Percentiles rank a stretch among this genome's conserved stretches.
Evolutionary conservation across 768 basidiomycete genomes (phyloP).

Genomic region (Tremella yokohamensis): DNA sequence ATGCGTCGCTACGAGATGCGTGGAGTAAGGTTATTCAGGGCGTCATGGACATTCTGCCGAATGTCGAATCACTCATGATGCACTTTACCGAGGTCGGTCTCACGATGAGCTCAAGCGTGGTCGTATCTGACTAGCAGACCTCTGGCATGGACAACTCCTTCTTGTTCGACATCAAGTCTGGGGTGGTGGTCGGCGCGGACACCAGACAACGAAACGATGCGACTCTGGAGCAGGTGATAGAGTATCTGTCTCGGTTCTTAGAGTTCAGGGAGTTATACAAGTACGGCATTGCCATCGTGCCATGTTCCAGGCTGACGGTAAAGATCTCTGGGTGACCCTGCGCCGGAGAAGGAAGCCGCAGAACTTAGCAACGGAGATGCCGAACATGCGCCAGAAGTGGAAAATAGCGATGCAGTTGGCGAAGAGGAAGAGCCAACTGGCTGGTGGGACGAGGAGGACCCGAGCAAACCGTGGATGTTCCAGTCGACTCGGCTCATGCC

Average conservation of each 20-base stretch:
- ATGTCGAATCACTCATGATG: conserved; percentile 81
- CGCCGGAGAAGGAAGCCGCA: background rate
- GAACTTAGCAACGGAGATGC: background rate
- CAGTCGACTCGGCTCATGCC: conserved; percentile 39
- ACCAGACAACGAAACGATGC: conserved; percentile 56
- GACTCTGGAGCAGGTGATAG: conserved; percentile 82
- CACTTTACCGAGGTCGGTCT: conserved; percentile 48
- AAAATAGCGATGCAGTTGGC: conserved; percentile 5
- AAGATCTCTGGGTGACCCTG: background rate
- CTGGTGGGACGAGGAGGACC: conserved; percentile 47
- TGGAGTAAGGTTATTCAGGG: conserved; percentile 87
- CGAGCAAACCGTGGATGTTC: conserved; percentile 41
- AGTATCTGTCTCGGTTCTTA: conserved; percentile 82
- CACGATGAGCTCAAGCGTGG: too few species aligned
- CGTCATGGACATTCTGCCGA: conserved; percentile 75
- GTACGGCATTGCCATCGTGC: conserved; percentile 52
- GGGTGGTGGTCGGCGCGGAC: conserved; percentile 90
- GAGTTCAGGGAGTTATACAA: conserved; percentile 81
- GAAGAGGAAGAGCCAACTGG: conserved; percentile 19
- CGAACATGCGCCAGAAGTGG: conserved; percentile 5
- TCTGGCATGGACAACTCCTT: conserved; percentile 92
- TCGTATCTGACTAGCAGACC: conserved; percentile 58
- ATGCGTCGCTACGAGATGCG: conserved; percentile 85
- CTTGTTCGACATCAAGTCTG: conserved; percentile 78
- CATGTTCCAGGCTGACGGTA: background rate